These are phyloP conservation scores for Paxillus involutus DNA, from an alignment of 768 basidiomycete genomes.

Conservation along the genomic window DNA sequence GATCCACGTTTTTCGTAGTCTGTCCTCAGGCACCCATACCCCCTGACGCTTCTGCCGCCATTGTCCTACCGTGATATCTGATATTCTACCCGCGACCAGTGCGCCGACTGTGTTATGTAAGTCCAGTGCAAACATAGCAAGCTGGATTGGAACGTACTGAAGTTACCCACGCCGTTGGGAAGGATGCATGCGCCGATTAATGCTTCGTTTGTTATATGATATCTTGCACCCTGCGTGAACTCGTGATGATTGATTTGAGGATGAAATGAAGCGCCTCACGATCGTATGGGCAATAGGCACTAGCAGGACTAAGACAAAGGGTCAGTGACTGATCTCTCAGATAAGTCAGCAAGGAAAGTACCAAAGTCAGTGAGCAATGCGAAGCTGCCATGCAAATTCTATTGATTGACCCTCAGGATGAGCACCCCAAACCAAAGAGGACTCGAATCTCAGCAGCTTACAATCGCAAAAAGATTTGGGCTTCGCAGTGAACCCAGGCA, in stretches of 20 bases:
- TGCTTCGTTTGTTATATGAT: slow-evolving; percentile 55
- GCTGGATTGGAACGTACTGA: slow-evolving; percentile 38
- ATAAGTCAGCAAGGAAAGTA: too few species aligned
- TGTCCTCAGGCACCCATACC: slow-evolving; percentile 61
- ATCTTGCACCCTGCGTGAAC: slow-evolving; percentile 45
- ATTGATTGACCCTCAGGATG: neutral
- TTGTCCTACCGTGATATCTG: slow-evolving; percentile 47
- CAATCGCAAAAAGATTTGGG: slow-evolving; percentile 52
- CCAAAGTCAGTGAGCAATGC: slow-evolving; percentile 27
- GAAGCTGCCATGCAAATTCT: slow-evolving; percentile 35
- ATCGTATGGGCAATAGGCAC: slow-evolving; percentile 61
- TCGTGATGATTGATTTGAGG: too few species aligned
- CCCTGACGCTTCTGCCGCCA: slow-evolving; percentile 49
- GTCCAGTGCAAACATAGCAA: neutral
- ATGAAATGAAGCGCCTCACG: slow-evolving; percentile 33
- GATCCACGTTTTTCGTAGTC: slow-evolving; percentile 46
- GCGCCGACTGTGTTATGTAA: slow-evolving; percentile 46
- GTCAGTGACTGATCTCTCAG: too few species aligned
- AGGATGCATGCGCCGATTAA: slow-evolving; percentile 60
- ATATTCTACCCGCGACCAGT: slow-evolving; percentile 52
- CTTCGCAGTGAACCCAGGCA: slow-evolving; percentile 50
- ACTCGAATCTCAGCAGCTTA: slow-evolving; percentile 26
- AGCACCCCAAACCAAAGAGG: too few species aligned
- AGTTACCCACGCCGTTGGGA: slow-evolving; percentile 59
- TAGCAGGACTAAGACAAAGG: slow-evolving; percentile 32